Evolutionary conservation across 2,329 filamentous ascomycete species (phyloP), one percentile per base, ranked within the genome.

Genomic region (Neoscytalidium dimidiatum): DNA sequence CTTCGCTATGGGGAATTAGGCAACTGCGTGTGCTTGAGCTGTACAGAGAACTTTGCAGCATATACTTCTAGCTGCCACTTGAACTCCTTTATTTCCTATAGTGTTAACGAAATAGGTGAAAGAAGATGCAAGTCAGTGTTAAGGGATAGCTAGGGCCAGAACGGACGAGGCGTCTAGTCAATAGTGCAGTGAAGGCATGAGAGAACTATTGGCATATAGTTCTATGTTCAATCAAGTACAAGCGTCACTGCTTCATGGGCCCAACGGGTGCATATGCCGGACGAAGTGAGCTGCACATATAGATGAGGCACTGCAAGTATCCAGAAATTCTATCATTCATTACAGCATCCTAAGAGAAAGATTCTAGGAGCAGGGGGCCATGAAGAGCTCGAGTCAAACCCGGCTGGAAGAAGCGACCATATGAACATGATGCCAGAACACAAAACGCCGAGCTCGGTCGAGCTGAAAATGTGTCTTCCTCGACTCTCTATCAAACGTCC

Each of bases 301-400:
- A 41, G 14, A n/a, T n/a, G 7, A 41, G 38, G 9, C 38, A 14
- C 38, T 13, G 9, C 7, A 41, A 9, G n/a, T 51, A 13, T 31
- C 46, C 29, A 67, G 72, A 51, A 3, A 13, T 31, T 61, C 57
- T 61, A 52, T 52, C 23, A 29, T 64, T 46, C 48, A 46, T 56
- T 52, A 53, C 33, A 52, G n/a, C 31, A 23, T 38, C 33, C 61
- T 41, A 14, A 9, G 14, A 38, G 5, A 33, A 41, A 41, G 14
- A 41, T 17, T 29, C 19, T 31, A n/a, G 44, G 46, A 51, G 23
- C 46, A n/a, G n/a, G 38, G 31, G 46, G 23, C 46, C 46, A 51
- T 51, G 46, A 51, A 51, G 44, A 26, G 44, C 19, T 7, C 44
- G 19, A 48, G 29, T 19, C 51, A 19, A 29, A n/a, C 38, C 23